A percentile compares a stretch with the other conserved stretches of the same genome.
These are phyloP conservation scores for Saccharomycopsis olivae DNA, from an alignment of 805 yeast species.

Conservation along the genomic window DNA sequence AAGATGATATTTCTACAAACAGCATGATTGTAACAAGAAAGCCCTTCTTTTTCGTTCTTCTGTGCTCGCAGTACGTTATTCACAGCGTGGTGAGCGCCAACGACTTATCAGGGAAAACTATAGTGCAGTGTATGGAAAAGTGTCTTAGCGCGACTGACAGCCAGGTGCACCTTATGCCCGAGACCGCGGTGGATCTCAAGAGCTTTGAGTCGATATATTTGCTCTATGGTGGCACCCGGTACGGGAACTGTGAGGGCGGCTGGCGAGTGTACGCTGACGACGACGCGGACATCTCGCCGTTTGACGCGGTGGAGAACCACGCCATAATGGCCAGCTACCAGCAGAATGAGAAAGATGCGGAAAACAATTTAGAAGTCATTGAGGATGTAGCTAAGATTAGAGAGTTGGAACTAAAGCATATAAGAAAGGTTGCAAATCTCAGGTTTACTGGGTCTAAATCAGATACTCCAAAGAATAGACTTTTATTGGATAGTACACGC, in stretches of 20 bases:
- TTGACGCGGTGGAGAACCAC: slow-evolving; percentile 27
- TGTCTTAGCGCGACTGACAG: slow-evolving; percentile 30
- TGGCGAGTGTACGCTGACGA: slow-evolving; percentile 71
- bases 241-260: slow-evolving; percentile 50
- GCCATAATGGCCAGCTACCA: no score
- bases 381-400: slow-evolving; percentile 7
- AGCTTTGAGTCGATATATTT: slow-evolving; percentile 36
- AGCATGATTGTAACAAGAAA: slow-evolving; percentile 38
- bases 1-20: background rate
- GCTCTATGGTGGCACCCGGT: slow-evolving; percentile 51
- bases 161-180: slow-evolving; percentile 26
- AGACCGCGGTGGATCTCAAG: slow-evolving; percentile 32
- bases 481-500: background rate
- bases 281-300: slow-evolving; percentile 53
- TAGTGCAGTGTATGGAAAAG: slow-evolving; percentile 50
- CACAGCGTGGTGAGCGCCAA: slow-evolving; percentile 35
- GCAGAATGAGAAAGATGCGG: slow-evolving; percentile 10
- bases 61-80: slow-evolving; percentile 54
- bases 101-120: slow-evolving; percentile 39
- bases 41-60: slow-evolving; percentile 57
- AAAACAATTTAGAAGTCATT: slow-evolving; percentile 13
- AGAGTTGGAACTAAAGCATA: slow-evolving; percentile 20
- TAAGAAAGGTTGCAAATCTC: slow-evolving; percentile 36
- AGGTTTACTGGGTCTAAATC: slow-evolving; percentile 49
- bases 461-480: slow-evolving; percentile 17